These are phyloP conservation scores for Rubia tinctorum DNA, from an alignment of 305 asterid genomes.

Conservation along the genomic window DNA sequence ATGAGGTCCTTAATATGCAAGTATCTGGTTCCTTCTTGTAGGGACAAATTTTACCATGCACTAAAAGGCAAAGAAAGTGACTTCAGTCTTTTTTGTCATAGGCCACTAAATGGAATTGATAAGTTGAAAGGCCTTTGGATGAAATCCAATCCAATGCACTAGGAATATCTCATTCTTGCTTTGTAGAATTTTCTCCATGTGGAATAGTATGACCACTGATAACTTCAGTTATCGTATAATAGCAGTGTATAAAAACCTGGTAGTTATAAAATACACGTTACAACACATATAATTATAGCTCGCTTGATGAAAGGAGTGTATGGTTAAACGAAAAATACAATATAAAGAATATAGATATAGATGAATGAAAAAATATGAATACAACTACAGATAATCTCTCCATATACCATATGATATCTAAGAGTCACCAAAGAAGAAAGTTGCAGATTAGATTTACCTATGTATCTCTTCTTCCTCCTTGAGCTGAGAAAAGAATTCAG, in stretches of 20 bases:
- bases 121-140: background rate
- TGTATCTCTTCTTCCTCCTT: background rate
- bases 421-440: background rate
- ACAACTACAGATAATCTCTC: background rate
- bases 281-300: too few species aligned
- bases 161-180: background rate
- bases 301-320: background rate
- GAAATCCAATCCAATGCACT: background rate
- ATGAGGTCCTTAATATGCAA: background rate
- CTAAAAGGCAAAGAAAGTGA: slow-evolving; percentile 18
- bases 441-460: background rate
- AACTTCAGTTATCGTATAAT: too few species aligned
- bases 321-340: background rate
- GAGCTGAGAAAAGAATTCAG: background rate
- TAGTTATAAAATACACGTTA: too few species aligned
- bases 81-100: slow-evolving; percentile 1
- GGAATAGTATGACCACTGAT: too few species aligned
- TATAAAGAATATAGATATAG: background rate
- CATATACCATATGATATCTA: background rate
- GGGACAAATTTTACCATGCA: background rate
- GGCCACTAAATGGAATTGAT: background rate
- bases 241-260: too few species aligned
- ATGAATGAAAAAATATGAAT: background rate
- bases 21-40: background rate
- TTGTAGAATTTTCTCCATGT: background rate